Percentiles rank a stretch among this genome's conserved stretches.
These are phyloP conservation scores for Populus deltoides DNA, from an alignment of 345 rosid species.

Conservation along the genomic window DNA sequence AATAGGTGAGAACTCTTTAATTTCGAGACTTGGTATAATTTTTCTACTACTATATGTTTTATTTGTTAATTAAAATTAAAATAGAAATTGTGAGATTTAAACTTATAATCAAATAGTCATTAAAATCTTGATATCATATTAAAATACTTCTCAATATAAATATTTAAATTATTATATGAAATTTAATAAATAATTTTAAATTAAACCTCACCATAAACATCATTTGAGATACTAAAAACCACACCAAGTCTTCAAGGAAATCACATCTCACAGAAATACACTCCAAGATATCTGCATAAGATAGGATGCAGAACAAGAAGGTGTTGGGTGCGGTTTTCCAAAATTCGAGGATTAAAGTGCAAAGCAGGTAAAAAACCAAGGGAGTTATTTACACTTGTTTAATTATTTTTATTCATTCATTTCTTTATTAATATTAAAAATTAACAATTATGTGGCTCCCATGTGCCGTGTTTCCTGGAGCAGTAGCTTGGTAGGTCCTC, in stretches of 20 bases:
- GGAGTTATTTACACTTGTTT: not conserved
- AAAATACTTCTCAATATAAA: no score
- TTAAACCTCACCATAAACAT: no score
- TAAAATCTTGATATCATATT: no score
- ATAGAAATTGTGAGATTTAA: no score
- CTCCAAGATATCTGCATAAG: not conserved
- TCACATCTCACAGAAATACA: not conserved
- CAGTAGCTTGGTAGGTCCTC: not conserved
- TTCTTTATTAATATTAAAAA: not conserved
- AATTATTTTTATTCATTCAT: not conserved
- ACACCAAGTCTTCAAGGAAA: no score
- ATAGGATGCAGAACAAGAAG: not conserved
- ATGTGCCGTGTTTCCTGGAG: not conserved
- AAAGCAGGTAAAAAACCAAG: not conserved
- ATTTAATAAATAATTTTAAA: no score
- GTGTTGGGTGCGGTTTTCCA: not conserved
- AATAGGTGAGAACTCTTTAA: no score
- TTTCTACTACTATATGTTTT: accelerated
- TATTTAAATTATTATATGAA: no score
- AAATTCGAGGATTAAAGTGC: not conserved
- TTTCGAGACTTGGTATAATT: accelerated
- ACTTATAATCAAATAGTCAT: no score
- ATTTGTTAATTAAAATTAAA: no score
- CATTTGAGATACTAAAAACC: no score
- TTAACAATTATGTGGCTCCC: not conserved